Evolutionary conservation across 805 yeast genomes (phyloP), one percentile per base, ranked within the genome.

Genomic region (Yarrowia divulgata): DNA sequence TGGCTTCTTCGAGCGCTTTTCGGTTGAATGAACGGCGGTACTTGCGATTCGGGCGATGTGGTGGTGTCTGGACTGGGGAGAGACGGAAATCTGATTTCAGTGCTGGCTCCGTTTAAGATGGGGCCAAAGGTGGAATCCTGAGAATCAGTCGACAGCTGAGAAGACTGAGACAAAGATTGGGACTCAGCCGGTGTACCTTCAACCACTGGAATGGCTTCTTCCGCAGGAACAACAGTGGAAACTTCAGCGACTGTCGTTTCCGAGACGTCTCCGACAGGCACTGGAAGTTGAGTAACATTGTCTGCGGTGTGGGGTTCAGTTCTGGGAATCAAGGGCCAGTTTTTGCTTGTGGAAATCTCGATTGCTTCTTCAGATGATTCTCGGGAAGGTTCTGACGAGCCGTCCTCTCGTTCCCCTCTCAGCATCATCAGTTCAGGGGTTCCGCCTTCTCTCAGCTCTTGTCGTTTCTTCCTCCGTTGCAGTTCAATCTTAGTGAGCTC

Each of bases 61-160:
- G 64, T 57, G 8, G 66, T 43, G 16, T 60, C 66, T 42, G 66
- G 66, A 18, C 52, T 60, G 12, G 66, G 66, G 8, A 60, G 52
- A 6, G 66, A 60, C 14, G 66, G 52, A 14, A 60, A 60, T 8
- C 64, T 29, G 64, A 57, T 57, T 57, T 57, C 64, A 1, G 49
- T 3, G n/a, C 49, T 43, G 8, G 50, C 37, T 8, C 32, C 42
- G 35, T 54, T 39, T 8, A 54, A 5, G 2, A 54, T 18, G 8
- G 60, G 60, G 34, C 39, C 45, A 14, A 54, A 39, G 12, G 58
- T 8, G 2, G 55, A 7, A 34, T 49, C 54, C 34, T 46, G 50
- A 12, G 34, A 45, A 29, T 42, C 19, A 42, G 7, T 42, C 9
- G 45, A 42, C 14, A 23, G 29, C 29, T 23, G 42, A 39, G 14